phyloP scores from a whole-genome alignment of 2,329 filamentous ascomycete genomes.

The Cercospora citrullina region DNA sequence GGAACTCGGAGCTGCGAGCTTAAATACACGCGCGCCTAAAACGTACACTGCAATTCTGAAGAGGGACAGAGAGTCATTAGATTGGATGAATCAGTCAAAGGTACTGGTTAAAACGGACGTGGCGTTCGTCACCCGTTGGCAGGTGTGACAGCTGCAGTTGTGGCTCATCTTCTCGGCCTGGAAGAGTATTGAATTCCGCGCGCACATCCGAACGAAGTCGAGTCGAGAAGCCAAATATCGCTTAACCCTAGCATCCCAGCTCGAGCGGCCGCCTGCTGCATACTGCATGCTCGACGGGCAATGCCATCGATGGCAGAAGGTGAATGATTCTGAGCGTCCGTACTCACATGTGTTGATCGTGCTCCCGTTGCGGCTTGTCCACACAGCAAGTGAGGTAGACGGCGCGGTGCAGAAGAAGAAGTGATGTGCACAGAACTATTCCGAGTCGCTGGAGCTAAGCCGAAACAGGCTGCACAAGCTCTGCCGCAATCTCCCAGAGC shows the following conservation, averaged over 20 bases:
- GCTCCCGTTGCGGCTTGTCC: neutral
- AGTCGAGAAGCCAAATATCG: neutral
- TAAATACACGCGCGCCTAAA: constrained; percentile 7
- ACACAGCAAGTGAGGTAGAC: neutral
- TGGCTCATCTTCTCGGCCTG: neutral
- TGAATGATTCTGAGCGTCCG: neutral
- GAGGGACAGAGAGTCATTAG: neutral
- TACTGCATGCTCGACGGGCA: neutral
- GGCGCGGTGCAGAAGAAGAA: neutral
- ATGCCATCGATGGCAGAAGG: neutral
- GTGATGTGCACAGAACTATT: neutral
- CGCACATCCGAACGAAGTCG: neutral
- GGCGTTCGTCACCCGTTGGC: neutral
- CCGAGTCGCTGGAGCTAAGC: neutral
- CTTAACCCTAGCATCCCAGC: neutral
- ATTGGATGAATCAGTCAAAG: neutral
- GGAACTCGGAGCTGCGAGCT: neutral
- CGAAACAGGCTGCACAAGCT: neutral
- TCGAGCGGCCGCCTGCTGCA: neutral
- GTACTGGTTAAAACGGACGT: neutral
- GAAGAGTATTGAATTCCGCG: neutral
- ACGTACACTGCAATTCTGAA: neutral
- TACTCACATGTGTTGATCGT: neutral
- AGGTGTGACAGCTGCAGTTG: neutral
- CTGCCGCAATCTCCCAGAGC: neutral